Base-by-base conservation (phyloP, 129 eudicot species). In the Helianthus annuus region DNA sequence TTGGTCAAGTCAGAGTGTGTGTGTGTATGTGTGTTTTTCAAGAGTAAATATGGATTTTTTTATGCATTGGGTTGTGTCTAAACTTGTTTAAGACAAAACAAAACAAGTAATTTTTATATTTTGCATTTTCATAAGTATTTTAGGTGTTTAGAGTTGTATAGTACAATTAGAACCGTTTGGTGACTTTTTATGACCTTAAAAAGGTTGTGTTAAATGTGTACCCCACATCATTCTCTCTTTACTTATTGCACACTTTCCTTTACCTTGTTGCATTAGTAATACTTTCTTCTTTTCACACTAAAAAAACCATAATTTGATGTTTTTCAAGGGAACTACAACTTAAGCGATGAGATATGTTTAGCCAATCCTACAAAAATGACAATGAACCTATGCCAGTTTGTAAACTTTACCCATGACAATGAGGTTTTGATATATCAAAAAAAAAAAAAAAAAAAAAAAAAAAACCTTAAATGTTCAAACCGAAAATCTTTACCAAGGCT, bases 31-130 rank as follows among this genome's bases (percentile, higher is more conserved):
- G 16, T 14, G 24, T 13, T 42, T 74, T 64, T 64, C 64, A 52
- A 74, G 65, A 53, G 24, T 38, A 73, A 51, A 51, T 19, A 38
- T 49, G 12, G 12, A 13, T 62, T 14, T 74, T 38, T 74, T 38
- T 64, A 11, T 48, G 7, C 19, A 10, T 74, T 36, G 16, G 32
- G 24, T 73, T 36, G 22, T 52, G 53, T 16, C 40, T 34, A 12
- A 63, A 48, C 46, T 45, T 12, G 5, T 39, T 32, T 32, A 48
- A 53, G 24, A 32, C 14, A 48, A 46, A 48, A 9, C 17, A 19
- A 19, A 27, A 27, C 32, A 32, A 61, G 17, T 61, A 1, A 61
- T 61, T 32, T 32, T 61, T 51, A 2, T 15, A 49, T 52, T 52
- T 53, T 38, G 10, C n/a, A 49, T 54, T 69, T 52, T 69, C 63